Evolutionary conservation across 352 stramenopile species (phyloP).

Genomic region (Phytophthora syringae): DNA sequence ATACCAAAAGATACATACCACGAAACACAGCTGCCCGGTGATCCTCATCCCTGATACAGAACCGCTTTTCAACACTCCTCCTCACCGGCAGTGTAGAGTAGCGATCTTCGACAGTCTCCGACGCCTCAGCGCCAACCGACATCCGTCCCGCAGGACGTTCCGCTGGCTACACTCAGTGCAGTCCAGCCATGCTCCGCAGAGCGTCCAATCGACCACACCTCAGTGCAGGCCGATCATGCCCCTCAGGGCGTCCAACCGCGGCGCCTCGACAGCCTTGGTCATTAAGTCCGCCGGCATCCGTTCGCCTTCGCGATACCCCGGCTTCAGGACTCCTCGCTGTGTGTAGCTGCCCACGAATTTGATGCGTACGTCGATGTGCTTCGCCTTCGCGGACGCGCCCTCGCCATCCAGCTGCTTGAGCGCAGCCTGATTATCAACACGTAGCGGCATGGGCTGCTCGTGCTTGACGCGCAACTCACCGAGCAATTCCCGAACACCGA

Average conservation of each 20-base stretch:
- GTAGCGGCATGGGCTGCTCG: neutral
- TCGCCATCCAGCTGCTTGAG: conserved; percentile 12
- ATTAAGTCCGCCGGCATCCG: conserved; percentile 20
- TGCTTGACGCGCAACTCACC: conserved; percentile 1
- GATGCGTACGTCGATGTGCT: conserved; percentile 22
- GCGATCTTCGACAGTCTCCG: neutral
- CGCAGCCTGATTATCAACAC: conserved; percentile 18
- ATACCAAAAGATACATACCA: no score
- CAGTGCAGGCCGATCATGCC: neutral
- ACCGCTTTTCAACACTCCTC: conserved; percentile 8
- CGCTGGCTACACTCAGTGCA: no score
- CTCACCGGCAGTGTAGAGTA: conserved; percentile 4
- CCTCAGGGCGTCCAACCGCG: conserved; percentile 1
- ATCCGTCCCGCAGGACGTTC: neutral
- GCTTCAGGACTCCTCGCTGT: neutral
- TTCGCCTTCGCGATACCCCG: conserved; percentile 11
- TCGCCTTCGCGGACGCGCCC: conserved; percentile 2
- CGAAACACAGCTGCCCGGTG: no score
- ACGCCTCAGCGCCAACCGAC: no score
- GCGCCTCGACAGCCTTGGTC: conserved; percentile 12
- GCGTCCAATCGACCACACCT: neutral
- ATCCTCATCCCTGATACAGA: no score
- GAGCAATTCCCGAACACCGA: conserved; percentile 13
- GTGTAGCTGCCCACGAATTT: conserved; percentile 15
- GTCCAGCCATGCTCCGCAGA: no score